Conservation (phyloP, 306 rosid genomes). For the Quercus engelmannii region DNA sequence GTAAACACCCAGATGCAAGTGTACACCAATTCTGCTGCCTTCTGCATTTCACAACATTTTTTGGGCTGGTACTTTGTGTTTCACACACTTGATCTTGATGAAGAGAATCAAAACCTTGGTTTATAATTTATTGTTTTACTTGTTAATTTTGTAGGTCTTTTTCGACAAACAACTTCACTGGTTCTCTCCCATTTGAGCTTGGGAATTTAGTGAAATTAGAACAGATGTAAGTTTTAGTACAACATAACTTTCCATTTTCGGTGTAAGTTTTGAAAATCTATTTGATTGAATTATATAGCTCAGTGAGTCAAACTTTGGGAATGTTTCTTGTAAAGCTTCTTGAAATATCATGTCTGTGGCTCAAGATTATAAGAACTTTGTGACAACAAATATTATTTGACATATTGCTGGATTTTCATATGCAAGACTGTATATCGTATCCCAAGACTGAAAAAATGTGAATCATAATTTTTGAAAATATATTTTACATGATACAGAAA, state of each 20-base stretch:
- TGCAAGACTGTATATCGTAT: background rate
- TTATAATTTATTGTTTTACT: background rate
- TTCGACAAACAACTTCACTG: constrained; percentile 64
- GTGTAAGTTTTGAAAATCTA: background rate
- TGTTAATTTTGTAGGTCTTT: constrained; percentile 38
- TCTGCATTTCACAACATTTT: background rate
- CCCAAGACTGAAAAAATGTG: background rate
- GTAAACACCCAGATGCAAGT: background rate
- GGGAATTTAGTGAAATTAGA: constrained; percentile 4
- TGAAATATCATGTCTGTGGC: background rate
- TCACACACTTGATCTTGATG: background rate
- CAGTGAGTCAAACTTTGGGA: background rate
- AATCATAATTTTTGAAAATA: background rate
- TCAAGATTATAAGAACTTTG: background rate
- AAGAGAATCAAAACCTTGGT: background rate
- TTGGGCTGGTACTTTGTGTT: too few relatives aligned
- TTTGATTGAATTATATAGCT: background rate
- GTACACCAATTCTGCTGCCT: background rate
- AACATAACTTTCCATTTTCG: background rate
- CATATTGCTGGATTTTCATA: background rate
- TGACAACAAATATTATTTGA: background rate
- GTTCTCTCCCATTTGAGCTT: constrained; percentile 51
- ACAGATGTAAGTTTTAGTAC: constrained; percentile 47
- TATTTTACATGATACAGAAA: background rate
- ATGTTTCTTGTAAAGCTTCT: background rate